Evolutionary conservation across 352 stramenopile species (phyloP), one percentile per base, ranked within the genome.

Genomic region (Saprolegnia diclina): DNA sequence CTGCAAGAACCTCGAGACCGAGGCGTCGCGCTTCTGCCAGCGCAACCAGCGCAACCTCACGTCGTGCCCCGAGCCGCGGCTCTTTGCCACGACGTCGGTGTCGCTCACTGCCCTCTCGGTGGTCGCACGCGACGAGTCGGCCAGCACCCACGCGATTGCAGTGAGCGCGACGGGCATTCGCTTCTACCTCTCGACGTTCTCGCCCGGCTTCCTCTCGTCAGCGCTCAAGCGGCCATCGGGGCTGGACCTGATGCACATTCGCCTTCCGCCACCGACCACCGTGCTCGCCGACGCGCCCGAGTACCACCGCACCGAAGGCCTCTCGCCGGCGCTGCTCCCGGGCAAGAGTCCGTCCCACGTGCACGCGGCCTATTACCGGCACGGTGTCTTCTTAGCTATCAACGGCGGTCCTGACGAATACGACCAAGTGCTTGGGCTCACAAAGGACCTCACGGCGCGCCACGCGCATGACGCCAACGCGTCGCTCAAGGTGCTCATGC

Each of bases 141-240:
- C 85, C 56, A 82, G 88, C 14, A 80, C 98, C n/a, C 96, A 87
- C 38, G 78, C 98, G n/a, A 82, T 98, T 10, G 93, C 91, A 14
- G 76, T 98, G 14, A 96, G 90, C 7, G 91, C 89, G 7, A 96
- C 94, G 53, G 93, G 93, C n/a, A 88, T 98, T 44, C 86, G 95
- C 48, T 97, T 98, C 55, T 98, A 97, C 74, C 73, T 98, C 21
- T 96, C 91, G 0, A 89, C 80, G 0, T 88, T 97, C 56, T 90
- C 87, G n/a, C 76, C 83, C 5, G 76, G 81, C 10, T 69, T 46
- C 74, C 42, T 85, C 77, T 64, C 73, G 71, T 18, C 72, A 71
- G 46, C 76, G 35, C 10, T 46, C 24, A 91, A 83, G 63, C 83
- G 87, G 11, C 87, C 87, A 21, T 88, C 77, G 0, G 75, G 79